A percentile compares a stretch with the other conserved stretches of the same genome.
phyloP scores from a whole-genome alignment of 2,329 filamentous ascomycete species.

The Botrytis tulipae region DNA sequence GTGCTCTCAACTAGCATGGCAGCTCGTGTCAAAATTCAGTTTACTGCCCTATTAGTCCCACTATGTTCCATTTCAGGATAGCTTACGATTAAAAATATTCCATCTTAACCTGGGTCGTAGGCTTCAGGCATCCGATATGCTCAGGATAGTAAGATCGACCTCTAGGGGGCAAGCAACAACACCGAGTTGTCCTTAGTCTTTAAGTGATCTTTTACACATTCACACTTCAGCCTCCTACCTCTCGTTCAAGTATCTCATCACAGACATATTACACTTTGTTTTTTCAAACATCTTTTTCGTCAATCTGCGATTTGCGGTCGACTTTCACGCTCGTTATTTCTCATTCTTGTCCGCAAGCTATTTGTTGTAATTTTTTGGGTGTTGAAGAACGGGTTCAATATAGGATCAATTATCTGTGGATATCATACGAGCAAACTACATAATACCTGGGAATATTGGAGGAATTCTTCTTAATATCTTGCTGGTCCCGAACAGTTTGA shows the following conservation, averaged over 20 bases:
- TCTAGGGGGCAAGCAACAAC: conserved; percentile 19
- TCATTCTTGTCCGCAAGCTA: not conserved
- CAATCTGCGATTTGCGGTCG: conserved; percentile 20
- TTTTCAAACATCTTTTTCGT: conserved; percentile 9
- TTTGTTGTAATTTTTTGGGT: conserved; percentile 3
- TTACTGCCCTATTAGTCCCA: conserved; percentile 19
- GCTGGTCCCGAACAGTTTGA: not conserved
- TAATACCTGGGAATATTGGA: not conserved
- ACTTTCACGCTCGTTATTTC: conserved; percentile 22
- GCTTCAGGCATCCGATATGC: conserved; percentile 18
- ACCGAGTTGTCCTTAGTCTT: conserved; percentile 20
- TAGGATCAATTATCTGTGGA: conserved; percentile 5
- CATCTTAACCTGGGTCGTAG: conserved; percentile 19
- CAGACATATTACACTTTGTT: conserved; percentile 1
- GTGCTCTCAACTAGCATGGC: conserved; percentile 11
- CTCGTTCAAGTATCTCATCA: conserved; percentile 18
- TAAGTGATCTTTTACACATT: conserved; percentile 17
- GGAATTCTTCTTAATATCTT: conserved; percentile 9
- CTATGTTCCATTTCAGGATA: conserved; percentile 10
- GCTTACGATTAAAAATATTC: conserved; percentile 16
- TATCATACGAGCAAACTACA: conserved; percentile 13
- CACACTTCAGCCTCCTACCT: conserved; percentile 20
- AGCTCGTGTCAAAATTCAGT: conserved; percentile 17
- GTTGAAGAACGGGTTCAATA: not conserved
- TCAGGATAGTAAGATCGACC: conserved; percentile 20